A percentile compares a stretch with the other conserved stretches of the same genome.
phyloP scores from a whole-genome alignment of 2,329 filamentous ascomycete genomes.

The Hypoxylon rubiginosum region DNA sequence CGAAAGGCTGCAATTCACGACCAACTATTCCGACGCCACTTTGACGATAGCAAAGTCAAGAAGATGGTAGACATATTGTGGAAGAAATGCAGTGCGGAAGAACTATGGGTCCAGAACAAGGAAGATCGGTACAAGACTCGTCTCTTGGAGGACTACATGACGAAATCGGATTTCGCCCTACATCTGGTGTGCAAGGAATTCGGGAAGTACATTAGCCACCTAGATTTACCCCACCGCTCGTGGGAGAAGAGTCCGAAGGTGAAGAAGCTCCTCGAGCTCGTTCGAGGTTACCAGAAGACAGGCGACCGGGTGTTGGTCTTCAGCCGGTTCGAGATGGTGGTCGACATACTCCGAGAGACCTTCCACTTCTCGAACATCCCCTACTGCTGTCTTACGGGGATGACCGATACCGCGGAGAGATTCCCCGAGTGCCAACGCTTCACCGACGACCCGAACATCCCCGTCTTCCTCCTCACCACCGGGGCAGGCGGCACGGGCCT shows the following conservation, averaged over 20 bases:
- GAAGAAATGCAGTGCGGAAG: conserved; percentile 71
- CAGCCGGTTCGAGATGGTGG: conserved; percentile 90
- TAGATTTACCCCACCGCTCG: conserved; percentile 66
- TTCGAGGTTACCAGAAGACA: conserved; percentile 79
- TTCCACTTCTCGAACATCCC: conserved; percentile 78
- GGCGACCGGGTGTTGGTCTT: conserved; percentile 93
- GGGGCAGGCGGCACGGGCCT: conserved; percentile 97
- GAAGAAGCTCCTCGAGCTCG: conserved; percentile 80
- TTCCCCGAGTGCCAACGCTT: conserved; percentile 92
- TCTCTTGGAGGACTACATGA: conserved; percentile 68
- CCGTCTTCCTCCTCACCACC: conserved; percentile 93
- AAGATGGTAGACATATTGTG: conserved; percentile 85
- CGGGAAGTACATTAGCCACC: conserved; percentile 62
- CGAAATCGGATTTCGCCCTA: conserved; percentile 74
- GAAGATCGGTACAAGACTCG: conserved; percentile 66
- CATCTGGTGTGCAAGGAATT: conserved; percentile 75
- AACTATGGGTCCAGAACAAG: conserved; percentile 57
- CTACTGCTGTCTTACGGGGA: conserved; percentile 89
- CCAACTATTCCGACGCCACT: conserved; percentile 85
- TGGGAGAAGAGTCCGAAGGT: conserved; percentile 84
- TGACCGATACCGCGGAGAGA: conserved; percentile 83
- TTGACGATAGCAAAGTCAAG: conserved; percentile 78
- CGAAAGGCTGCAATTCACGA: conserved; percentile 94
- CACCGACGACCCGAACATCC: conserved; percentile 79
- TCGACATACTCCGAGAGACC: conserved; percentile 90